These are phyloP conservation scores for Hapsidospora chrysogenum DNA, from an alignment of 495 filamentous ascomycete genomes.

Conservation along the genomic window DNA sequence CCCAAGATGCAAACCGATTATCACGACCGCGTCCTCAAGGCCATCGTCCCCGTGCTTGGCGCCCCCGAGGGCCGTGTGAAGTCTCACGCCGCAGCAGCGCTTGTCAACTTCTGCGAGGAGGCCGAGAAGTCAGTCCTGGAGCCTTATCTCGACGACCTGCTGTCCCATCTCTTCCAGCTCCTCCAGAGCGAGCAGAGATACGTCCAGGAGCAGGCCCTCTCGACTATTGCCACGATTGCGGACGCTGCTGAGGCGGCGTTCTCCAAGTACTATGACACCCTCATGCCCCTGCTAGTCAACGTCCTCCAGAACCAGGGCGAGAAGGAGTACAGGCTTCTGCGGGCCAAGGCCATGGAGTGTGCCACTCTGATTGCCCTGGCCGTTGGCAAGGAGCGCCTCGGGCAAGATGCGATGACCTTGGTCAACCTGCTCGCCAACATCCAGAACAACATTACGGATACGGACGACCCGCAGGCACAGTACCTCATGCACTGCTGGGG, in stretches of 20 bases:
- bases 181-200: slow-evolving; percentile 83
- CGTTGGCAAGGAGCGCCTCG: slow-evolving; percentile 85
- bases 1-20: slow-evolving; percentile 97
- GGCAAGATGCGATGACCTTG: slow-evolving; percentile 65
- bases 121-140: slow-evolving; percentile 84
- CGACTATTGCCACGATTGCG: slow-evolving; percentile 95
- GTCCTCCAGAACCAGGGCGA: slow-evolving; percentile 77
- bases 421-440: slow-evolving; percentile 77
- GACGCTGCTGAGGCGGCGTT: slow-evolving; percentile 95
- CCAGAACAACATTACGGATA: slow-evolving; percentile 72
- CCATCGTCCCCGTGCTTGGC: slow-evolving; percentile 84
- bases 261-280: slow-evolving; percentile 80
- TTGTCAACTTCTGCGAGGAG: slow-evolving; percentile 99
- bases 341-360: slow-evolving; percentile 99
- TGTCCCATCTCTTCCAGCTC: slow-evolving; percentile 66
- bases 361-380: slow-evolving; percentile 92
- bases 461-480: slow-evolving; percentile 90
- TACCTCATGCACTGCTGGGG: slow-evolving; percentile 99
- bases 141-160: slow-evolving; percentile 80
- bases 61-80: slow-evolving; percentile 88
- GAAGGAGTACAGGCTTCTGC: slow-evolving; percentile 79
- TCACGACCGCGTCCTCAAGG: slow-evolving; percentile 65
- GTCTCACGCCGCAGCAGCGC: slow-evolving; percentile 86
- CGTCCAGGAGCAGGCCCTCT: slow-evolving; percentile 94
- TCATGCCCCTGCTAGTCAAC: slow-evolving; percentile 89